Percentiles rank a stretch among this genome's conserved stretches.
These are phyloP conservation scores for Pseudogymnoascus sp. DNA, from an alignment of 2,329 filamentous ascomycete genomes.

Conservation along the genomic window DNA sequence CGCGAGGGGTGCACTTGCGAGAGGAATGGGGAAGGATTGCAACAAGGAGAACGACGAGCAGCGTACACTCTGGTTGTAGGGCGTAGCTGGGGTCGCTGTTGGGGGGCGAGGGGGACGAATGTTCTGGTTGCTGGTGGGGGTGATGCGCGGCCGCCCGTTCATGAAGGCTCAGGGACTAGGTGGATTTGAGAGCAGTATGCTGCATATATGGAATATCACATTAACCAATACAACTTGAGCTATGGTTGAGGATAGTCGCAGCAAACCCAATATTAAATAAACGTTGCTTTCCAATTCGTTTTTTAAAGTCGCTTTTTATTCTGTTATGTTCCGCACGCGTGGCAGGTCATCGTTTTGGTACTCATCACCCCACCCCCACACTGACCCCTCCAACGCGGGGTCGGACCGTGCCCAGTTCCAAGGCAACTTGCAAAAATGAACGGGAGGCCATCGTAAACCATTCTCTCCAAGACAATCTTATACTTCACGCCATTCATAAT, in stretches of 20 bases:
- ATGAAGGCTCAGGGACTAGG: neutral
- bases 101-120: neutral
- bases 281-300: neutral
- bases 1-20: neutral
- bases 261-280: neutral
- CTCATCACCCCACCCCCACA: neutral
- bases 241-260: neutral
- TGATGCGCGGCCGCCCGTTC: neutral
- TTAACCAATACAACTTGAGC: neutral
- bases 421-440: neutral
- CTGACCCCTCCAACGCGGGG: neutral
- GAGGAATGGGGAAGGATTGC: neutral
- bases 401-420: neutral
- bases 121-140: neutral
- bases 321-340: neutral
- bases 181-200: neutral
- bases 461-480: neutral
- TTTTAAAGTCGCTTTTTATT: neutral
- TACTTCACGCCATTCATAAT: slow-evolving; percentile 10
- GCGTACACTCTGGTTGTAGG: neutral
- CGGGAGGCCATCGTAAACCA: neutral
- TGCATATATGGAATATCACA: neutral
- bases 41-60: neutral
- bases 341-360: neutral
- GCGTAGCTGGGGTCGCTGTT: no score